Percentiles rank a stretch among this genome's conserved stretches.
Evolutionary conservation across 2,329 filamentous ascomycete genomes (phyloP).

Genomic region (Exophiala viscosa): DNA sequence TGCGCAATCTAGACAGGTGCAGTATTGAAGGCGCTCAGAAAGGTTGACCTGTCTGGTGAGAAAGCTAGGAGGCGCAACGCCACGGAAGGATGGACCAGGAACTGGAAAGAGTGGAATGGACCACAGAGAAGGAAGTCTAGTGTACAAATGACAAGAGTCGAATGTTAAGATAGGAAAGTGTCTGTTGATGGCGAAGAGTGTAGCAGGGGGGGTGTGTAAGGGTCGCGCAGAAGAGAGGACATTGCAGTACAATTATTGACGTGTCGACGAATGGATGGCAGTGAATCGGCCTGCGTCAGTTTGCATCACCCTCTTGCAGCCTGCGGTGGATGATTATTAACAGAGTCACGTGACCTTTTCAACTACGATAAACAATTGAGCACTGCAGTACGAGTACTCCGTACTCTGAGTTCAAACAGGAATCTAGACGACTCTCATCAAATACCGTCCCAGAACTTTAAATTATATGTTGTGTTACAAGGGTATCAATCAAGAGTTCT

Average conservation of each 20-base stretch:
- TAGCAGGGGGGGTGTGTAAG: conserved; percentile 9
- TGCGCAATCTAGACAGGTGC: conserved; percentile 5
- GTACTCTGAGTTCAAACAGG: background rate
- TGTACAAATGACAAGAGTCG: conserved; percentile 20
- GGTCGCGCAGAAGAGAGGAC: conserved; percentile 14
- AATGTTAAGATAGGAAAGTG: conserved; percentile 1
- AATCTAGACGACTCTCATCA: background rate
- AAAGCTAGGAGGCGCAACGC: conserved; percentile 10
- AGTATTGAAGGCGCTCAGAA: background rate
- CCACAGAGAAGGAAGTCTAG: conserved; percentile 20
- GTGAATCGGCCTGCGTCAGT: conserved; percentile 2
- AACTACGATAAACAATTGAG: background rate
- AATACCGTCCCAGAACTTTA: background rate
- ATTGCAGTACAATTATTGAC: conserved; percentile 3
- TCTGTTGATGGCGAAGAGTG: conserved; percentile 8
- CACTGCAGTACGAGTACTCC: background rate
- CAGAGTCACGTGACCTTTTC: background rate
- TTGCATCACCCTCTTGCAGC: conserved; percentile 2
- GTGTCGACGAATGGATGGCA: conserved; percentile 7
- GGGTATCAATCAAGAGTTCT: conserved; percentile 15
- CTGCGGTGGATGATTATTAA: background rate
- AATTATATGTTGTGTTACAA: conserved; percentile 17
- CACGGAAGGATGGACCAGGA: background rate
- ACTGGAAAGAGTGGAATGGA: conserved; percentile 7
- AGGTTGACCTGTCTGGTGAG: conserved; percentile 15